Evolutionary conservation across 768 basidiomycete species (phyloP), one percentile per base, ranked within the genome.

Genomic region (Boletus reticulatus): DNA sequence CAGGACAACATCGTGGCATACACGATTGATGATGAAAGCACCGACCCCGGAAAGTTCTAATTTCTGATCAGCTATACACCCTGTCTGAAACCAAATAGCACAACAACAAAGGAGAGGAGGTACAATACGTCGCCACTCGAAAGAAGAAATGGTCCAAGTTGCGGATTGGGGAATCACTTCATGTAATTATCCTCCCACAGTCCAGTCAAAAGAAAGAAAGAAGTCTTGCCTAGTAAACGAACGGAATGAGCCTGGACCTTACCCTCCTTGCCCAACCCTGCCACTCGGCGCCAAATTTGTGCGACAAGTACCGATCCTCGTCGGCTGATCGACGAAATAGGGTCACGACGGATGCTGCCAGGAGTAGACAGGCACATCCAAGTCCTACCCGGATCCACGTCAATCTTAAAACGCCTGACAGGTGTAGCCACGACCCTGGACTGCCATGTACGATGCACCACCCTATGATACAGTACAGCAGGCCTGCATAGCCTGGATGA

Each of bases 401-500:
- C 12, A 32, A 8, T 1, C 22, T n/a, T 39, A 55, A 27, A 19
- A 50, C 14, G 2, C 61, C 53, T 6, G 57, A 62, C 31, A 4
- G 14, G 2, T 45, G 52, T n/a, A 55, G 8, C 54, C 50, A 52
- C 31, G 59, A 42, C 6, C 44, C 57, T 0, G 52, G 49, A 3
- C 8, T 43, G 6, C 48, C 56, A 3, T 56, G 9, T 17, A 45
- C n/a, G 19, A 53, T 8, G 6, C 46, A 38, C 29, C 52, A 48
- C 4, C 52, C 44, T 8, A 41, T 0, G 6, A 58, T 36, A 16
- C 45, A 55, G 16, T 48, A 37, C 7, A 55, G 11, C 11, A 56
- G 10, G 10, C 55, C 55, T 1, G 58, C 37, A 32, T 73, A 73
- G 22, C 60, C 59, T 1, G 71, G 69, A 22, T 73, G 72, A 2